Base-by-base conservation (phyloP, 2,329 filamentous ascomycete genomes). In the Lachnum nothofagi region DNA sequence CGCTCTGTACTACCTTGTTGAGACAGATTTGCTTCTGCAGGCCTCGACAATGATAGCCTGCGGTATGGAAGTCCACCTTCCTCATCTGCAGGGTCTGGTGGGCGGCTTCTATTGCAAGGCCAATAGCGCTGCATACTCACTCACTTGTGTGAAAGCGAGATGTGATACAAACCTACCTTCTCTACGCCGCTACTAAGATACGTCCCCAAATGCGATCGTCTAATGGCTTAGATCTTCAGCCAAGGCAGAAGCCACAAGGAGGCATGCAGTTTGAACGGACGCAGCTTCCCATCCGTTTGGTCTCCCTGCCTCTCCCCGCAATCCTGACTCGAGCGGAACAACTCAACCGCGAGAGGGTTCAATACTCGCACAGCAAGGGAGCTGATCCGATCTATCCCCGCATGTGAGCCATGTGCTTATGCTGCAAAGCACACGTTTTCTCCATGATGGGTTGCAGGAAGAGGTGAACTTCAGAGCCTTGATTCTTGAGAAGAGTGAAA, bases 11-110 rank as follows among this genome's bases (percentile, higher is more conserved):
- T 40, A 27, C 53, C 35, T 43, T 40, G 47, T 49, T 52, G 39
- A 48, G 50, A 51, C 34, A 42, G 29, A 46, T 25, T 51, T 55
- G 48, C 54, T 54, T 55, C 50, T 58, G 52, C 22, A 31, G 42
- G 20, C 24, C 46, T 14, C 44, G 20, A 42, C 39, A 23, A 43
- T 38, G 42, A 27, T 25, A 33, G 12, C 16, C 23, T 49, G 46
- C 46, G 42, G 25, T 34, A 37, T 51, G 50, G 45, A 43, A 49
- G 51, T 45, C 39, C 51, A 54, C 48, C 42, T 52, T 39, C 43
- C 45, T 24, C 12, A 46, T 41, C 37, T 51, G 46, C 44, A 51
- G 38, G 50, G 51, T 43, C 48, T 19, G 40, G 23, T 38, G 33
- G 33, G 23, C 41, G 10, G 41, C 19, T 27, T 27, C 25, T 27